Percentiles rank a stretch among this genome's conserved stretches.
phyloP scores from a whole-genome alignment of 208 protist species.

The Trichomonas tenax region DNA sequence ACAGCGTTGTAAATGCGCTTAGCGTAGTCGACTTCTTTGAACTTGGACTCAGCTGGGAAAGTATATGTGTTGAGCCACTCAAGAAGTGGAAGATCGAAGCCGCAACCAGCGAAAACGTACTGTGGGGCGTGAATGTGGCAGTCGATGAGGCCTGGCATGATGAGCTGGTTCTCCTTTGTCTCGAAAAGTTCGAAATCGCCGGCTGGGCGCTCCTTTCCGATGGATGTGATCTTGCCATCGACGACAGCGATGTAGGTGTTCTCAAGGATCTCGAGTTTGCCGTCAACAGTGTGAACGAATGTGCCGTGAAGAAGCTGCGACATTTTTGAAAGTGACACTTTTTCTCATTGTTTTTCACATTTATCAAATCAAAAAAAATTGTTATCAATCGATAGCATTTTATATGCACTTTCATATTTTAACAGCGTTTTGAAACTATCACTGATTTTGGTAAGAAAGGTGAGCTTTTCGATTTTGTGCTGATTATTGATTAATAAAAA shows the following conservation, averaged over 20 bases:
- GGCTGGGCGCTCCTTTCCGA: not conserved
- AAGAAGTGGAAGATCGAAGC: conserved; percentile 59
- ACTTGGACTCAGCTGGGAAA: conserved; percentile 67
- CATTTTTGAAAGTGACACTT: not conserved
- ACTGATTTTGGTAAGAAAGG: too few relatives aligned
- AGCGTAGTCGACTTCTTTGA: conserved; percentile 55
- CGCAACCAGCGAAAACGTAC: conserved; percentile 62
- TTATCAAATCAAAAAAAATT: too few relatives aligned
- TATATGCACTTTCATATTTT: too few relatives aligned
- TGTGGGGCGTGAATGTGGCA: conserved; percentile 64
- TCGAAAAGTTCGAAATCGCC: not conserved
- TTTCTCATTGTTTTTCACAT: too few relatives aligned
- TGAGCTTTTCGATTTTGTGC: too few relatives aligned
- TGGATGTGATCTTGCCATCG: not conserved
- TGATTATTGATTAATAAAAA: too few relatives aligned
- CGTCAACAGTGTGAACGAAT: not conserved
- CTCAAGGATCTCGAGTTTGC: not conserved
- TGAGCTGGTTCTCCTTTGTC: conserved; percentile 25
- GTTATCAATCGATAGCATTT: too few relatives aligned
- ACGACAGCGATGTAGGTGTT: not conserved
- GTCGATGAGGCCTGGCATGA: conserved; percentile 69
- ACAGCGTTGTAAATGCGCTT: not conserved
- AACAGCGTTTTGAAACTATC: too few relatives aligned
- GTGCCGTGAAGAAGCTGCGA: not conserved
- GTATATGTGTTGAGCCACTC: conserved; percentile 69